Percentiles rank a stretch among this genome's conserved stretches.
Evolutionary conservation across 1,284 basidiomycete genomes (phyloP).

Genomic region (Clitocybe nebularis): DNA sequence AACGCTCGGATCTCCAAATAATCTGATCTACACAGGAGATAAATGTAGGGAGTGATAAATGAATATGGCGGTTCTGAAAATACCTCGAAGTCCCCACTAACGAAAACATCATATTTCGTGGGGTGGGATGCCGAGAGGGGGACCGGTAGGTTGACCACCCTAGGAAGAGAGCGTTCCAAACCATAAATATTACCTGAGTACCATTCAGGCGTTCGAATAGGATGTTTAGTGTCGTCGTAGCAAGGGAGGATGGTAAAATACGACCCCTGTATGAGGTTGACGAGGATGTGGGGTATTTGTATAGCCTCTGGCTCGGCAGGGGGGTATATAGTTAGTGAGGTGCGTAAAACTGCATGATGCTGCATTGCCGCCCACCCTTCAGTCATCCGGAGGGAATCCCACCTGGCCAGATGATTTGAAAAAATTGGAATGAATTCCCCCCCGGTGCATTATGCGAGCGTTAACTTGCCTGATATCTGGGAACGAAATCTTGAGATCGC

Average conservation of each 20-base stretch:
- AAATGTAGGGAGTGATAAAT: neutral
- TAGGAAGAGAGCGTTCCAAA: constrained; percentile 46
- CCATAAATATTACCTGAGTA: constrained; percentile 72
- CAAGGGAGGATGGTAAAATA: constrained; percentile 61
- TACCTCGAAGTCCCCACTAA: constrained; percentile 74
- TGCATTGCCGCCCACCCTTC: constrained; percentile 84
- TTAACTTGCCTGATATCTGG: constrained; percentile 49
- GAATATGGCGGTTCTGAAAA: constrained; percentile 3
- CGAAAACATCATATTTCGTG: constrained; percentile 49
- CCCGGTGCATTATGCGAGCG: too few relatives aligned
- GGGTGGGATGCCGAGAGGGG: constrained; percentile 36
- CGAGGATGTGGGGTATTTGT: constrained; percentile 35
- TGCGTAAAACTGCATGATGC: constrained; percentile 64
- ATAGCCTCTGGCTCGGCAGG: constrained; percentile 23
- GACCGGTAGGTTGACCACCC: constrained; percentile 45
- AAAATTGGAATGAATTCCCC: neutral
- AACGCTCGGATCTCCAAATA: constrained; percentile 68
- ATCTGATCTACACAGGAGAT: constrained; percentile 50
- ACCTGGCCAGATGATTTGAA: constrained; percentile 36
- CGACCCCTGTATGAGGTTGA: constrained; percentile 55
- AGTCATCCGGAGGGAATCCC: constrained; percentile 60
- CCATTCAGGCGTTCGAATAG: constrained; percentile 51
- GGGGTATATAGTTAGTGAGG: constrained; percentile 54
- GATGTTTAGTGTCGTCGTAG: constrained; percentile 15
- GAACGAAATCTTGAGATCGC: constrained; percentile 55